Base-by-base conservation (phyloP, 2,329 filamentous ascomycete genomes). In the Pseudocercospora pini-densiflorae region DNA sequence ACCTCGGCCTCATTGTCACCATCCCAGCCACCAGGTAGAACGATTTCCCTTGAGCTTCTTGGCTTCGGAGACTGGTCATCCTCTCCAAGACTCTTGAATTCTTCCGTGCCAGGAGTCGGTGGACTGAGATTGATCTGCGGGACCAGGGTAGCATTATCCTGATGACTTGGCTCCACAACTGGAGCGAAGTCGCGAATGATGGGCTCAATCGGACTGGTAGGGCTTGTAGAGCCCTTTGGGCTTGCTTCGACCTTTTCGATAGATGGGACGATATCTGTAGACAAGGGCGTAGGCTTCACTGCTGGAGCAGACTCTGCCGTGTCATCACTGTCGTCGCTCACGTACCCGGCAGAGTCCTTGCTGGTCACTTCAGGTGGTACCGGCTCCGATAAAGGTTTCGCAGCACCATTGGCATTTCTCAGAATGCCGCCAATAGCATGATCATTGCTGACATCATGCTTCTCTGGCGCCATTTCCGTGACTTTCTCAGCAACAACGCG, bases 321-420 rank as follows among this genome's bases (percentile, higher is more conserved):
- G 21, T 76, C 71, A 21, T 76, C 73, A 27, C 73, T 73, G 31
- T 82, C 81, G 65, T 90, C 88, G 14, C 89, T 91, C 14, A 83
- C 79, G 70, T 91, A 89, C 1, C 87, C 89, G 63, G 79, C 85
- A 9, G 86, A 88, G 74, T 93, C 90, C 19, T 90, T 85, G 1
- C 89, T 89, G 0, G 89, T 90, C 12, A 92, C 88, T 16, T 92
- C 85, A 0, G 90, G 90, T 4, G 91, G 89, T 36, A 93, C 77
- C 16, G 92, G 90, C 68, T 91, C 87, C 61, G 86, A 82, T 68
- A 84, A 84, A 70, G 62, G 19, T 72, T 83, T 49, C 16, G 65
- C 49, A 27, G 58, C 29, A n/a, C 65, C 66, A 40, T 82, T 78
- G 4, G 90, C 87, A 53, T 86, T 83, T 6, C 81, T 75, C 14